Evolutionary conservation across 495 filamentous ascomycete species (phyloP).

Genomic region (Xanthoparmelia taractica): DNA sequence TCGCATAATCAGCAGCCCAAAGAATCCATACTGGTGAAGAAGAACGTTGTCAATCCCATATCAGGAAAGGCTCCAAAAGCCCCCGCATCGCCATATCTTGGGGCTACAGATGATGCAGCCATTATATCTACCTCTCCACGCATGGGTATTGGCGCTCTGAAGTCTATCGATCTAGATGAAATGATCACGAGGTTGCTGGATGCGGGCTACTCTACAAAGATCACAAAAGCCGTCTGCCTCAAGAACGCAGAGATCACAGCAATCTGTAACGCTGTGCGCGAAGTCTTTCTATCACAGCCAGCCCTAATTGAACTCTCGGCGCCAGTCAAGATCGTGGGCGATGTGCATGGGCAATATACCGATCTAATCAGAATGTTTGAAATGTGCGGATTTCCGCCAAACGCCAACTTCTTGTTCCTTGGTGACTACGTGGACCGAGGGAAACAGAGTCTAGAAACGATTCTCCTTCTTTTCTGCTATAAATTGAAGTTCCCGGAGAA

Average conservation of each 20-base stretch:
- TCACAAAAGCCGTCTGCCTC: constrained; percentile 92
- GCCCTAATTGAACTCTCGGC: constrained; percentile 85
- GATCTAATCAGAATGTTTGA: constrained; percentile 97
- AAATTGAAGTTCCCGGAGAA: constrained; percentile 99
- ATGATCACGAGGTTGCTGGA: constrained; percentile 93
- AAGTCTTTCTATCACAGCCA: constrained; percentile 86
- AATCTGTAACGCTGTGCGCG: constrained; percentile 78
- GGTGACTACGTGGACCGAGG: constrained; percentile 98
- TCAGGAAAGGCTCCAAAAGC: constrained; percentile 35
- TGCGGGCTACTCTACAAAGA: constrained; percentile 90
- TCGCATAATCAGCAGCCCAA: constrained; percentile 50
- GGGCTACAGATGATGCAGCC: constrained; percentile 24
- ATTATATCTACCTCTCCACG: constrained; percentile 30
- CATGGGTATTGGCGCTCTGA: constrained; percentile 68
- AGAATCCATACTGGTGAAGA: constrained; percentile 77
- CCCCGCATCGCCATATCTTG: constrained; percentile 24
- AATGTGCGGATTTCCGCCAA: constrained; percentile 97
- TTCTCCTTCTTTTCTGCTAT: constrained; percentile 91
- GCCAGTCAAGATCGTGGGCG: constrained; percentile 98
- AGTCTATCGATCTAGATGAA: constrained; percentile 88
- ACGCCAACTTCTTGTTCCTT: constrained; percentile 89
- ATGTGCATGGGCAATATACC: constrained; percentile 97
- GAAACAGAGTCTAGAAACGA: constrained; percentile 96
- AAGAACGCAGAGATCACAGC: constrained; percentile 96
- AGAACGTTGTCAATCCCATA: constrained; percentile 48